Percentiles rank a stretch among this genome's conserved stretches.
Evolutionary conservation across 2,329 filamentous ascomycete species (phyloP).

Genomic region (Colletotrichum sp.): DNA sequence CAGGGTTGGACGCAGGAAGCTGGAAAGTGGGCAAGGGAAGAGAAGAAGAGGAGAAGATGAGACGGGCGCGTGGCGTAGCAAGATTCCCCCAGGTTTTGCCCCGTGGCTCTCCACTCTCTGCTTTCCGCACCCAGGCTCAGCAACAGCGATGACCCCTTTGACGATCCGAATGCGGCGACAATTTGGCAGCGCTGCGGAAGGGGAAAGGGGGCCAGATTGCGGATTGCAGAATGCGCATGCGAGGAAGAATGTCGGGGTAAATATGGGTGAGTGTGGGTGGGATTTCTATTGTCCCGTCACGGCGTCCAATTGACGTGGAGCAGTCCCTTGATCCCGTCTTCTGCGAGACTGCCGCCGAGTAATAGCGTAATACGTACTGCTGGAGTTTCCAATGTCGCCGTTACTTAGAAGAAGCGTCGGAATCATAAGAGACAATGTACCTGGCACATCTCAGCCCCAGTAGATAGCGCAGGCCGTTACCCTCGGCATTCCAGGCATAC

Average conservation of each 20-base stretch:
- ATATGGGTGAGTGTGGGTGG: neutral
- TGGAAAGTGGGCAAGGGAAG: neutral
- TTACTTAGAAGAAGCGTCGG: neutral
- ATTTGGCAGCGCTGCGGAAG: neutral
- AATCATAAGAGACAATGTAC: neutral
- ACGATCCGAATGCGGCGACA: slow-evolving; percentile 1
- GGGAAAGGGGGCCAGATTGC: neutral
- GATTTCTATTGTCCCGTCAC: neutral
- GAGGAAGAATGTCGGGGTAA: neutral
- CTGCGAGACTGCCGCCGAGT: neutral
- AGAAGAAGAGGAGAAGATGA: neutral
- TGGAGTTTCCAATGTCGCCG: neutral
- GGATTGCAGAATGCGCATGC: neutral
- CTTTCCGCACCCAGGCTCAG: neutral
- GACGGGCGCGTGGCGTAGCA: slow-evolving; percentile 8
- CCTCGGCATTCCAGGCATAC: neutral
- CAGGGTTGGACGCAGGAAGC: slow-evolving; percentile 9
- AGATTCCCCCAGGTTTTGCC: slow-evolving; percentile 15
- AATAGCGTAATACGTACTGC: neutral
- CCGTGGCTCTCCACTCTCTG: neutral
- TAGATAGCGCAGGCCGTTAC: neutral
- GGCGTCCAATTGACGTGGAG: neutral
- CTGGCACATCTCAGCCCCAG: neutral
- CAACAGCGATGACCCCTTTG: neutral
- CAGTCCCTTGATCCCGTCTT: neutral